phyloP scores from a whole-genome alignment of 306 rosid species.

The Dicorynia guianensis region DNA sequence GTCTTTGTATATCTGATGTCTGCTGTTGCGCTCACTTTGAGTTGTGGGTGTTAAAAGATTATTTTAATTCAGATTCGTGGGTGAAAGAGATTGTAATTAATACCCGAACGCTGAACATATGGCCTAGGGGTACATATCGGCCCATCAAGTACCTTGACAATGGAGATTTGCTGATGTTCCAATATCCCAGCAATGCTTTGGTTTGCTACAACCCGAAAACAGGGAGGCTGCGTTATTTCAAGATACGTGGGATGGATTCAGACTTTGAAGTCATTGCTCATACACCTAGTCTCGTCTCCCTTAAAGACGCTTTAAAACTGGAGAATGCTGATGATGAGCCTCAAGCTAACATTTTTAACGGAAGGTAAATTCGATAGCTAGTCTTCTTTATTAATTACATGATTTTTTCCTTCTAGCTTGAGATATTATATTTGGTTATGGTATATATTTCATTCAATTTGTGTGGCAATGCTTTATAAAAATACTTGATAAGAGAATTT shows the following conservation, averaged over 20 bases:
- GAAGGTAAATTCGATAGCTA: not conserved
- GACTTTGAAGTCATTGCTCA: constrained; percentile 10
- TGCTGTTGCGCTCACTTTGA: not conserved
- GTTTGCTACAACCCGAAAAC: not conserved
- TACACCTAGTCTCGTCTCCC: not conserved
- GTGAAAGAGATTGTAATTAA: not conserved
- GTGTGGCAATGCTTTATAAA: too few relatives aligned
- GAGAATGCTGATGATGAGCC: too few relatives aligned
- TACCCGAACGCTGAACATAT: not conserved
- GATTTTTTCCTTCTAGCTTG: not conserved
- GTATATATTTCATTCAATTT: too few relatives aligned
- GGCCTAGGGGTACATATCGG: constrained; percentile 6
- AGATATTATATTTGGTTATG: not conserved
- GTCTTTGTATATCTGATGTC: not conserved
- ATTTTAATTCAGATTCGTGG: not conserved
- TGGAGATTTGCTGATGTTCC: constrained; percentile 23
- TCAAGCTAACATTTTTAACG: not conserved
- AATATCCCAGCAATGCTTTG: constrained; percentile 20
- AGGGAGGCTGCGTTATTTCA: not conserved
- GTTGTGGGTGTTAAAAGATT: not conserved
- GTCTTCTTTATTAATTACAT: not conserved
- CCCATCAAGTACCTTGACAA: constrained; percentile 28
- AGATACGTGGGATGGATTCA: not conserved
- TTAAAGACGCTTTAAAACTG: not conserved
- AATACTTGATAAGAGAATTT: too few relatives aligned